Conservation (phyloP, 2,329 filamentous ascomycete species). For the Diaporthe sp. region DNA sequence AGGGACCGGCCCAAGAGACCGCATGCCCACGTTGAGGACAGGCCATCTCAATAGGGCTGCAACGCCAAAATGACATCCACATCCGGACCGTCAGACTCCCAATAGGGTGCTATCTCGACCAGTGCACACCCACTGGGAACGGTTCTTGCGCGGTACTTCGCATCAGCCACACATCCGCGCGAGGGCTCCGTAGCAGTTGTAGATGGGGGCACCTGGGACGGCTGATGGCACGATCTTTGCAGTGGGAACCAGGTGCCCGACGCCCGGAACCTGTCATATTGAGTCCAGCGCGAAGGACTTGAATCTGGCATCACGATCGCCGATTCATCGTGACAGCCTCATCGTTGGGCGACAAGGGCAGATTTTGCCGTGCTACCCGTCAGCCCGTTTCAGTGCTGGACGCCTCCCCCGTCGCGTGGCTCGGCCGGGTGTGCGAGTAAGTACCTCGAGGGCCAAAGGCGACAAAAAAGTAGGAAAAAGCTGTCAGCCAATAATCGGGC, state of each 20-base stretch:
- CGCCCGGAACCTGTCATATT: background rate
- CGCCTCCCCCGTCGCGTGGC: conserved; percentile 31
- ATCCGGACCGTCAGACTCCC: background rate
- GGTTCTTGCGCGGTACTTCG: background rate
- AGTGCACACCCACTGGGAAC: background rate
- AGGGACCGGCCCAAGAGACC: conserved; percentile 18
- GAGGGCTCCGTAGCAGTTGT: background rate
- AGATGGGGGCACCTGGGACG: background rate
- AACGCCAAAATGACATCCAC: conserved; percentile 16
- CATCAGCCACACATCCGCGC: background rate
- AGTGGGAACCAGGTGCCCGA: background rate
- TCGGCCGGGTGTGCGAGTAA: conserved; percentile 29
- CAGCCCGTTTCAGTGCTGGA: conserved; percentile 23
- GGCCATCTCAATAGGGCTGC: conserved; percentile 29
- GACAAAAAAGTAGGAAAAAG: conserved; percentile 37
- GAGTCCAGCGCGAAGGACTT: conserved; percentile 10
- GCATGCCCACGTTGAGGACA: conserved; percentile 4
- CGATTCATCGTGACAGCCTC: conserved; percentile 20
- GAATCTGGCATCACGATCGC: conserved; percentile 23
- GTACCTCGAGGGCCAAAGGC: conserved; percentile 5
- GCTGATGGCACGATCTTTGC: background rate
- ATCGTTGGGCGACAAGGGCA: conserved; percentile 29
- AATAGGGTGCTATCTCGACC: background rate
- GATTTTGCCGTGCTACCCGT: conserved; percentile 30
- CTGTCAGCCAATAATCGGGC: conserved; percentile 38